Percentiles rank a stretch among this genome's conserved stretches.
phyloP scores from a whole-genome alignment of 805 yeast species.

The Ogataea kodamae region DNA sequence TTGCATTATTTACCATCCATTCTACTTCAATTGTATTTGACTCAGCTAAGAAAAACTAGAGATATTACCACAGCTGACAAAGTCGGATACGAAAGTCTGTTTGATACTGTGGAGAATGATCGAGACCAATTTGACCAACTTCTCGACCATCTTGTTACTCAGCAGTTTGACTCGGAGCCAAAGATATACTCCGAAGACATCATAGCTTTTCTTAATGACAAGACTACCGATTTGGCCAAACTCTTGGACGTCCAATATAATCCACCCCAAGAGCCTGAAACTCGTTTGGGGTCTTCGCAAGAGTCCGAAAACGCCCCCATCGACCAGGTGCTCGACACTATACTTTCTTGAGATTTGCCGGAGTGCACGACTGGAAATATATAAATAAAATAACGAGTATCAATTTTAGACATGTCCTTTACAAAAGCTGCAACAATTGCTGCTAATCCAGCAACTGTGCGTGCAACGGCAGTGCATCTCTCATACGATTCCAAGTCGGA shows the following conservation, averaged over 20 bases:
- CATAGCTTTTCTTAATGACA: background rate
- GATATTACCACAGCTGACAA: slow-evolving; percentile 1
- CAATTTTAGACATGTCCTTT: slow-evolving; percentile 19
- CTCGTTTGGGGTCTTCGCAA: no score
- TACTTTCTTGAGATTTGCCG: slow-evolving; percentile 5
- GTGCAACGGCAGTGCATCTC: slow-evolving; percentile 67
- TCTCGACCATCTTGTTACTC: slow-evolving; percentile 1
- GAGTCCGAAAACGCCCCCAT: slow-evolving; percentile 1
- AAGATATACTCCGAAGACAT: background rate
- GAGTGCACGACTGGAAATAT: no score
- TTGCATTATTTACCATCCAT: slow-evolving; percentile 16
- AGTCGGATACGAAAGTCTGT: slow-evolving; percentile 2
- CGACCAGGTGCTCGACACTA: slow-evolving; percentile 2
- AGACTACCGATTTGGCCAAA: no score
- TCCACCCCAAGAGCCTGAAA: slow-evolving; percentile 1
- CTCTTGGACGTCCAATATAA: slow-evolving; percentile 8
- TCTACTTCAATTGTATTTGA: slow-evolving; percentile 2
- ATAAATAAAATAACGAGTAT: no score
- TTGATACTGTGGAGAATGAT: slow-evolving; percentile 2
- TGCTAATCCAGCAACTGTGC: slow-evolving; percentile 75
- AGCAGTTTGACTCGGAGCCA: slow-evolving; percentile 2
- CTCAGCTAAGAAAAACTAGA: slow-evolving; percentile 2
- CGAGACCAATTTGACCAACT: background rate
- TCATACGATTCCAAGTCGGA: slow-evolving; percentile 70
- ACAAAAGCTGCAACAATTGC: slow-evolving; percentile 43